Evolutionary conservation across 306 rosid species (phyloP).

Genomic region (Urtica urens): DNA sequence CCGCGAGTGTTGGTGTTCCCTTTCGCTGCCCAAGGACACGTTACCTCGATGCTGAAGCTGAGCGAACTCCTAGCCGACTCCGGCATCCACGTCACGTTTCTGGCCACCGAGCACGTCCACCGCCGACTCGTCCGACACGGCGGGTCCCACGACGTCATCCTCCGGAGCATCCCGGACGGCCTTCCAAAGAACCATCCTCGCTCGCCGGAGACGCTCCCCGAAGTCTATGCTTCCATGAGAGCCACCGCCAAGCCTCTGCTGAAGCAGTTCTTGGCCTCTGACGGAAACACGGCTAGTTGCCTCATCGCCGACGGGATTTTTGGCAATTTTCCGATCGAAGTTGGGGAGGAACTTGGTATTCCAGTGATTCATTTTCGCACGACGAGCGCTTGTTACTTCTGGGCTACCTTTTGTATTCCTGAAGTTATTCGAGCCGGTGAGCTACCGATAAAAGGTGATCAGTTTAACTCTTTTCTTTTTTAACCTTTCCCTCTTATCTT

Average conservation of each 20-base stretch:
- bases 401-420: constrained; percentile 24
- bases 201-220: not conserved
- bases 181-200: constrained; percentile 3
- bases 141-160: constrained; percentile 9
- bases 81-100: constrained; percentile 21
- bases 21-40: constrained; percentile 15
- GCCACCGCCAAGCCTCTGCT: constrained; percentile 10
- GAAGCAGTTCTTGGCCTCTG: constrained; percentile 13
- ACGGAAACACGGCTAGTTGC: constrained; percentile 3
- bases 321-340: constrained; percentile 13
- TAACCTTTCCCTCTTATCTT: too few species aligned
- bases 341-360: constrained; percentile 14
- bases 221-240: not conserved
- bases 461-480: too few species aligned
- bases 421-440: constrained; percentile 10
- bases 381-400: constrained; percentile 18
- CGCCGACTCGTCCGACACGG: constrained; percentile 4
- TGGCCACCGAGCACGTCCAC: constrained; percentile 20
- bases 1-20: constrained; percentile 17
- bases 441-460: constrained; percentile 35
- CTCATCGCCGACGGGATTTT: constrained; percentile 19
- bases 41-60: constrained; percentile 17
- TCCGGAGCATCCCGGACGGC: constrained; percentile 17
- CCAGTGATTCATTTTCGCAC: constrained; percentile 32
- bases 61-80: constrained; percentile 14